These are phyloP conservation scores for Zasmidium cellare DNA, from an alignment of 2,329 filamentous ascomycete genomes.

Conservation along the genomic window DNA sequence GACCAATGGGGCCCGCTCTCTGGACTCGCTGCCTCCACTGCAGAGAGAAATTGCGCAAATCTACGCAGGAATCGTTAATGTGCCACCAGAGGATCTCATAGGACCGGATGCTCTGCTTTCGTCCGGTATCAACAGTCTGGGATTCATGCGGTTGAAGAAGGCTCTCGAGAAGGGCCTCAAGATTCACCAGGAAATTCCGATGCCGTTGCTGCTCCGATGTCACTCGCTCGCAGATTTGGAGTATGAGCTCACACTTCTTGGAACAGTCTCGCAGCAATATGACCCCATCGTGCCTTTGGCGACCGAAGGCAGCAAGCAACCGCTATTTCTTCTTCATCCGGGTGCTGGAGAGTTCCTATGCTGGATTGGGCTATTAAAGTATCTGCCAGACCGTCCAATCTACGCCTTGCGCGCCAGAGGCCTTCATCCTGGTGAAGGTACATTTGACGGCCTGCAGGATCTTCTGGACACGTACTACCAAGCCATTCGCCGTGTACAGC, in stretches of 20 bases:
- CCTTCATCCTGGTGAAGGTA: constrained; percentile 43
- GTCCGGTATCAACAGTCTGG: constrained; percentile 18
- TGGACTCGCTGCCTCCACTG: constrained; percentile 11
- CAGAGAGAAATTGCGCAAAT: constrained; percentile 21
- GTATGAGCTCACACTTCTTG: constrained; percentile 17
- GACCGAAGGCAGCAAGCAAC: constrained; percentile 27
- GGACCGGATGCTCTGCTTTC: constrained; percentile 17
- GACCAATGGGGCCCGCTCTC: no score
- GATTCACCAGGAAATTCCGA: constrained; percentile 20
- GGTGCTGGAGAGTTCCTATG: constrained; percentile 42
- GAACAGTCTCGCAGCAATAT: constrained; percentile 26
- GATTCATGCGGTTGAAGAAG: constrained; percentile 24
- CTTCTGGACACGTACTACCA: constrained; percentile 41
- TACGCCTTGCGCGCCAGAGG: constrained; percentile 50
- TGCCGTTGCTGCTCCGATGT: constrained; percentile 19
- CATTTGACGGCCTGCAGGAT: constrained; percentile 42
- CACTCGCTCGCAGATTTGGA: constrained; percentile 20
- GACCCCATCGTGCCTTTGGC: constrained; percentile 36
- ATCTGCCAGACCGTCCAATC: constrained; percentile 46
- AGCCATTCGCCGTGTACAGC: constrained; percentile 46
- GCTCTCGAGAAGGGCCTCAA: constrained; percentile 21
- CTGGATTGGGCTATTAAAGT: constrained; percentile 39
- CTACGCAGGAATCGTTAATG: constrained; percentile 16
- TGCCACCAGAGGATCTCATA: constrained; percentile 11
- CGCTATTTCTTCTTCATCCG: constrained; percentile 40